Evolutionary conservation across 345 rosid species (phyloP).

Genomic region (Ceriops decandra): DNA sequence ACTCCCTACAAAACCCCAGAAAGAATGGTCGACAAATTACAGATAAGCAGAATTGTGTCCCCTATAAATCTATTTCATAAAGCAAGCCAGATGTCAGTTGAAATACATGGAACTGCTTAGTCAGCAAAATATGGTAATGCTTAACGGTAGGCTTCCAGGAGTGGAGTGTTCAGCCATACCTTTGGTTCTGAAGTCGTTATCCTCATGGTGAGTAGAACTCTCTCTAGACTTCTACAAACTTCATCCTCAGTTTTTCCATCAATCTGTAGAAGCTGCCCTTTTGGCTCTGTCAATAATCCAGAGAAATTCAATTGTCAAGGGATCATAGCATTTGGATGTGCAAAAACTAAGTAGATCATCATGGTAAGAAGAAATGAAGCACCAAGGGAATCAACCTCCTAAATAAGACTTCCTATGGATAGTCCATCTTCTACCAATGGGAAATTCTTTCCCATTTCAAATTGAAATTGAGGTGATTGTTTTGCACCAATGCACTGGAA

Average conservation of each 20-base stretch:
- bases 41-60: too few species aligned
- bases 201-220: slow-evolving; percentile 96
- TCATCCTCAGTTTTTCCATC: slow-evolving; percentile 92
- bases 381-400: not conserved
- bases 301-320: not conserved
- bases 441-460: too few species aligned
- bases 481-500: too few species aligned
- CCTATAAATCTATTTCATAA: too few species aligned
- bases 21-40: too few species aligned
- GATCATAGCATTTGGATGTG: not conserved
- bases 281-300: slow-evolving; percentile 59
- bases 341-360: not conserved
- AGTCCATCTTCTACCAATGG: too few species aligned
- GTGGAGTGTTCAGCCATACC: slow-evolving; percentile 35
- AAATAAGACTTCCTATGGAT: not conserved
- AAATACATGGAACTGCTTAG: too few species aligned
- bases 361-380: not conserved
- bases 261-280: slow-evolving; percentile 91
- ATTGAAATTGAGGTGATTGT: too few species aligned
- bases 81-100: too few species aligned
- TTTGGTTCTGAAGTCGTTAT: slow-evolving; percentile 84
- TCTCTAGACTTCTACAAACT: slow-evolving; percentile 81
- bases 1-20: too few species aligned
- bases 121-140: not conserved
- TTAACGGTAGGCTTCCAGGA: not conserved